Evolutionary conservation across 768 basidiomycete species (phyloP), one percentile per base, ranked within the genome.

Genomic region (Cubamyces lactineus): DNA sequence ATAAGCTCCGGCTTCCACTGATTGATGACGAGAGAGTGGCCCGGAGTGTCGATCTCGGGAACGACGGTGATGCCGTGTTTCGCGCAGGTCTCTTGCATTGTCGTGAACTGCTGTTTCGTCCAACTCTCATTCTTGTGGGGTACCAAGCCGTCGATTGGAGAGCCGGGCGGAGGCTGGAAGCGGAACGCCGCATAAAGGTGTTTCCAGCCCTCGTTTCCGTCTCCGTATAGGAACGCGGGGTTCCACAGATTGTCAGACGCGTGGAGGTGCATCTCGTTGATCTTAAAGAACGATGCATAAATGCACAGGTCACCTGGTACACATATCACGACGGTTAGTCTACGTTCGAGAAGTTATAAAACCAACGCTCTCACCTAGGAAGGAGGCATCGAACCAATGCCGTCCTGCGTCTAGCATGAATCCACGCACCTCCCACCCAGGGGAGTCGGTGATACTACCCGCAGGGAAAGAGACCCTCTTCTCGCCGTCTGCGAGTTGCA

Each of bases 401-500:
- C 79, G 73, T n/a, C 78, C 80, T 6, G 72, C 75, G 59, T 81
- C 80, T 1, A 80, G 71, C 80, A 80, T 79, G 66, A 80, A 78
- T 0, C 80, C 79, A 39, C 78, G 75, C 2, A 79, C 68, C 51
- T 76, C 79, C 79, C 80, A 80, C 2, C 78, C 79, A 0, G 80
- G 80, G 13, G 73, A 65, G 66, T 81, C 79, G 0, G 70, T 66
- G 1, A 76, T 76, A 1, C 63, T 69, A 2, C 79, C 80, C 1
- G 72, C 65, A 21, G 77, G 71, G 16, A 80, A 62, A 1, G 63
- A 53, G 1, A 67, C 63, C 5, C 53, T 39, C 43, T 58, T 62
- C n/a, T 42, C 62, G 24, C 65, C 64, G 12, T 34, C 38, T 6
- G 69, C 70, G n/a, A 61, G 53, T 15, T 70, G 69, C 24, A 77